A percentile compares a stretch with the other conserved stretches of the same genome.
These are phyloP conservation scores for Ascochyta koolunga DNA, from an alignment of 2,329 filamentous ascomycete genomes.

Conservation along the genomic window DNA sequence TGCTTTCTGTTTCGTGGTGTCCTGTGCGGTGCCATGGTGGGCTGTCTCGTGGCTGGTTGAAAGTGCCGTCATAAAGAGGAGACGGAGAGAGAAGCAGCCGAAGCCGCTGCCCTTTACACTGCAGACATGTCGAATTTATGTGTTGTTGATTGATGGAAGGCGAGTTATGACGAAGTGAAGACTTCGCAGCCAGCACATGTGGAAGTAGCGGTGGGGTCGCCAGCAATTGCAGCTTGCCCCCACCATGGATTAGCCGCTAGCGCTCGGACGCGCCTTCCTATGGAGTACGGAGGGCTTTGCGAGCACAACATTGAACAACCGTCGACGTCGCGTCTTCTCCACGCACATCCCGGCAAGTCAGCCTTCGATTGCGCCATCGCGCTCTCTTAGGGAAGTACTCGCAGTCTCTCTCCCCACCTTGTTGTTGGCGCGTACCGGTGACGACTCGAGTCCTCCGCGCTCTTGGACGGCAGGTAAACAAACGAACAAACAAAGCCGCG, in stretches of 20 bases:
- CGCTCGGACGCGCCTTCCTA: constrained; percentile 29
- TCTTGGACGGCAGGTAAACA: constrained; percentile 41
- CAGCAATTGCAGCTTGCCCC: constrained; percentile 24
- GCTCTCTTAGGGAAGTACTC: constrained; percentile 10
- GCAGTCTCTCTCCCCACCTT: neutral
- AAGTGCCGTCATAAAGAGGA: constrained; percentile 40
- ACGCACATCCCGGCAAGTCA: neutral
- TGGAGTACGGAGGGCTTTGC: constrained; percentile 10
- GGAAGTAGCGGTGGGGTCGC: constrained; percentile 30
- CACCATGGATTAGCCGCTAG: constrained; percentile 23
- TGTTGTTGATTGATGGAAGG: constrained; percentile 19
- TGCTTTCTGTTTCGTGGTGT: constrained; percentile 50
- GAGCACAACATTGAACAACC: constrained; percentile 22
- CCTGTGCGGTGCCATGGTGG: constrained; percentile 55
- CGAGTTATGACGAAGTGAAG: constrained; percentile 26
- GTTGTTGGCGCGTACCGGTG: neutral
- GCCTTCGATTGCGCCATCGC: neutral
- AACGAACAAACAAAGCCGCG: constrained; percentile 40
- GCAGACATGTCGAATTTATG: constrained; percentile 41
- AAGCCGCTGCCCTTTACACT: constrained; percentile 54
- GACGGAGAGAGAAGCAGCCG: constrained; percentile 53
- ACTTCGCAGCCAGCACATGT: constrained; percentile 34
- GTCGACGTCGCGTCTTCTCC: constrained; percentile 13
- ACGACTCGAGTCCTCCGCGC: constrained; percentile 13
- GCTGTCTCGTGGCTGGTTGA: constrained; percentile 44